Conservation (phyloP, 2,329 filamentous ascomycete genomes). For the Phyllachora maydis region DNA sequence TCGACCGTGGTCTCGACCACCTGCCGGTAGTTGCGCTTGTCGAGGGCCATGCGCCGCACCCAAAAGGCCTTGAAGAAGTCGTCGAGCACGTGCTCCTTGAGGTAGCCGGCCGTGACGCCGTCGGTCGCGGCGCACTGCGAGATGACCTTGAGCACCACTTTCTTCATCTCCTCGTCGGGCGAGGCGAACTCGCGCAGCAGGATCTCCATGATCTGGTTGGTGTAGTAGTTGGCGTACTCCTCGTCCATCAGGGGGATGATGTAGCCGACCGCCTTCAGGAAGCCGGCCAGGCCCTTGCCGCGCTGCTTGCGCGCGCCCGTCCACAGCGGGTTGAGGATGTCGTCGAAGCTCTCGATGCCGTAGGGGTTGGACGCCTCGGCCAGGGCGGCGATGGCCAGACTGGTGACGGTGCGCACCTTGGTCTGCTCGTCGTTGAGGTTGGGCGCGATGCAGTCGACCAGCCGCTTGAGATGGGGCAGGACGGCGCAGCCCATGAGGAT, state of each 20-base stretch:
- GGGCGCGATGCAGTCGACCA: slow-evolving; percentile 90
- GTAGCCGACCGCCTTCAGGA: slow-evolving; percentile 92
- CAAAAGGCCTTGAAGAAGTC: slow-evolving; percentile 99
- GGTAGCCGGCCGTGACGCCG: slow-evolving; percentile 82
- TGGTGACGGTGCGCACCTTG: slow-evolving; percentile 91
- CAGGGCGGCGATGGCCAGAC: slow-evolving; percentile 80
- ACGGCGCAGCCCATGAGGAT: slow-evolving; percentile 98
- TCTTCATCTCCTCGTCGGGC: slow-evolving; percentile 99
- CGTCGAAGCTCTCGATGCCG: slow-evolving; percentile 97
- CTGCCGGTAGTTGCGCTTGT: slow-evolving; percentile 94
- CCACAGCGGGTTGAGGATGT: slow-evolving; percentile 93
- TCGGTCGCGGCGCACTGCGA: slow-evolving; percentile 90
- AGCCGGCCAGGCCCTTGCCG: slow-evolving; percentile 87
- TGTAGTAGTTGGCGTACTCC: slow-evolving; percentile 98
- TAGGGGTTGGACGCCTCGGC: slow-evolving; percentile 95
- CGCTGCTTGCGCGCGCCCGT: slow-evolving; percentile 90
- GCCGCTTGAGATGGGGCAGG: slow-evolving; percentile 79
- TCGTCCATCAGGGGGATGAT: slow-evolving; percentile 99
- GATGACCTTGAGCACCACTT: slow-evolving; percentile 92
- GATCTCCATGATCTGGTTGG: slow-evolving; percentile 97
- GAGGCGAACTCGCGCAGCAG: slow-evolving; percentile 88
- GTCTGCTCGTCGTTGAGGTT: slow-evolving; percentile 96
- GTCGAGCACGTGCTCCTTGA: slow-evolving; percentile 85
- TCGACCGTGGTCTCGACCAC: slow-evolving; percentile 97
- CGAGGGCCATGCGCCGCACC: slow-evolving; percentile 89